Evolutionary conservation across 2,329 filamentous ascomycete genomes (phyloP), one percentile per base, ranked within the genome.

Genomic region (Pseudogymnoascus pannorum): DNA sequence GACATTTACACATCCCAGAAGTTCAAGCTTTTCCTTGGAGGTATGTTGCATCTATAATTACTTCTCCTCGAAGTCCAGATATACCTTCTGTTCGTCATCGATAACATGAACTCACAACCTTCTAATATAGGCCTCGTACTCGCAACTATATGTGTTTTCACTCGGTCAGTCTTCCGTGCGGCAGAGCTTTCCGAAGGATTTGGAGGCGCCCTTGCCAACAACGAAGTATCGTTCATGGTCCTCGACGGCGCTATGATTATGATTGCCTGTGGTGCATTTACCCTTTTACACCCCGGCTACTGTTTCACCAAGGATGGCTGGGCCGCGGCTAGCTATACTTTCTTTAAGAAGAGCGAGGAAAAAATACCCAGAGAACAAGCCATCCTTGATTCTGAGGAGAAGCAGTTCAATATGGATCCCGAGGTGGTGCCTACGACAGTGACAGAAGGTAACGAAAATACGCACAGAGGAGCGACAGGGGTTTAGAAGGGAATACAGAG

Each of bases 161-260:
- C 79, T 16, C 73, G 82, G 20, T 81, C 76, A 42, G 76, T 81
- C 35, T 85, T 81, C 66, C 76, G 82, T 57, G 79, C 82, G 18
- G 77, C 78, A 0, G 82, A 86, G 72, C 69, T 85, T 63, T 77
- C 75, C 60, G 75, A 79, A 24, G 82, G 82, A 2, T 85, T 79
- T 73, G 67, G 65, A 8, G 80, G 80, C 1, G 66, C 73, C 16
- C 68, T 85, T 62, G 79, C 81, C 60, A 70, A 69, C 60, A 69
- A 78, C 48, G 68, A 79, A 65, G 68, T 68, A 0, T 66, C 74
- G 3, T 79, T 79, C 64, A 77, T 79, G 64, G 72, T 68, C 1
- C 66, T 80, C 9, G 77, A 79, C 68, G 75, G 75, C 7, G 57
- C 67, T 7, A 71, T 73, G 69, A 67, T 73, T 81, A 85, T 51